These are phyloP conservation scores for Leucaena leucocephala DNA, from an alignment of 306 rosid genomes.

Conservation along the genomic window DNA sequence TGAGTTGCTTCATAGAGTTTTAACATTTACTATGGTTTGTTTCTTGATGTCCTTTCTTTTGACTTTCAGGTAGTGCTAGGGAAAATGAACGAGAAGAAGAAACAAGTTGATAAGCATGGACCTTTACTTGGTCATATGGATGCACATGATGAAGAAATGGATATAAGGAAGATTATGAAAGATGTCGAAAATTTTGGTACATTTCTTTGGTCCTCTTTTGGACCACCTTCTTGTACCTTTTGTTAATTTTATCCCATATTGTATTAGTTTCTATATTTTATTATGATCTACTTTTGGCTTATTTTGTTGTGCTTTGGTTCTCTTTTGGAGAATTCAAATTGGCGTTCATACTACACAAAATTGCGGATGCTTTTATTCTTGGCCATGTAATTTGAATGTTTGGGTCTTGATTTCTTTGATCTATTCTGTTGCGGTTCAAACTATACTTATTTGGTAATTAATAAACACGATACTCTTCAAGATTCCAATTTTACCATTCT, in stretches of 20 bases:
- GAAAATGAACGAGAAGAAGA: constrained; percentile 44
- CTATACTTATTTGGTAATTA: neutral
- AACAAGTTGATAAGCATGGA: constrained; percentile 27
- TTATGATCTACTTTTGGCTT: constrained; percentile 14
- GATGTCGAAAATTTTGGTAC: constrained; percentile 48
- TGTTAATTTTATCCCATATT: neutral
- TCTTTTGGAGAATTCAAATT: neutral
- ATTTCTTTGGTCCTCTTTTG: constrained; percentile 11
- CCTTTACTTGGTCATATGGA: constrained; percentile 11
- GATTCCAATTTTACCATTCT: neutral
- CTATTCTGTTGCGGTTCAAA: constrained; percentile 11
- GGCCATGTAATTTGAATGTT: neutral
- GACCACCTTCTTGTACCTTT: neutral
- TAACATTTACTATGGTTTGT: neutral
- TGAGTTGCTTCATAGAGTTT: constrained; percentile 2
- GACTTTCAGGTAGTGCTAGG: constrained; percentile 12
- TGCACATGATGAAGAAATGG: constrained; percentile 29
- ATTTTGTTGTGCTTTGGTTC: constrained; percentile 6
- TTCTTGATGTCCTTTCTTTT: neutral
- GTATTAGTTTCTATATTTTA: neutral
- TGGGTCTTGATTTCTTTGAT: constrained; percentile 14
- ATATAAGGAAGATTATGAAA: constrained; percentile 48
- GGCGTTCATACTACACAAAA: neutral
- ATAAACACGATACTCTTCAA: neutral
- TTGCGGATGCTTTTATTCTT: constrained; percentile 13